These are phyloP conservation scores for Suillus occidentalis DNA, from an alignment of 768 basidiomycete species.

Conservation along the genomic window DNA sequence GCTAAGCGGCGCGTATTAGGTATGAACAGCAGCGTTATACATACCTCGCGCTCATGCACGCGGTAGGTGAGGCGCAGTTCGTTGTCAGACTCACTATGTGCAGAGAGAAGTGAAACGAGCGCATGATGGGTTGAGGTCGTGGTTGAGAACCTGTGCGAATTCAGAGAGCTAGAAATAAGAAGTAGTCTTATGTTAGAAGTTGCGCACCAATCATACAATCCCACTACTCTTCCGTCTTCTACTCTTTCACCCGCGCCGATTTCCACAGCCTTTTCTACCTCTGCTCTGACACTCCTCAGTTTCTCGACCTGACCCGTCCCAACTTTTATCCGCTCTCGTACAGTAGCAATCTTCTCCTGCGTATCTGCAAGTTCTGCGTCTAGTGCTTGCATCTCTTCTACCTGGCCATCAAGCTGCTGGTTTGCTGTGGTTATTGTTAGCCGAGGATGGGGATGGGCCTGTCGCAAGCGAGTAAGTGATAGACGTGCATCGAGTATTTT, in stretches of 20 bases:
- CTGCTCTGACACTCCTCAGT: conserved; percentile 59
- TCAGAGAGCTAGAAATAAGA: neutral
- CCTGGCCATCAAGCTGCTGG: conserved; percentile 70
- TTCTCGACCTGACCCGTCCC: conserved; percentile 56
- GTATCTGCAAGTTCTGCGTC: conserved; percentile 61
- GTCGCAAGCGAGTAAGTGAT: conserved; percentile 74
- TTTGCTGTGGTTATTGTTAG: conserved; percentile 76
- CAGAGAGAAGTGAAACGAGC: conserved; percentile 58
- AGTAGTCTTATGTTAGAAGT: neutral
- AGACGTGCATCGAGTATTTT: conserved; percentile 84
- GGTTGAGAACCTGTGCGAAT: conserved; percentile 60
- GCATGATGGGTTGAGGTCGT: conserved; percentile 65
- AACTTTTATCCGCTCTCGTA: conserved; percentile 63
- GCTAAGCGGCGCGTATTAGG: conserved; percentile 69
- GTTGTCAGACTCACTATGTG: conserved; percentile 66
- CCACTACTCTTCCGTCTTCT: conserved; percentile 63
- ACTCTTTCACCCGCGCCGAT: conserved; percentile 55
- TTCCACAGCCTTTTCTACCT: conserved; percentile 60
- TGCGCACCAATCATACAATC: conserved; percentile 69
- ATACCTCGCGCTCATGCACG: conserved; percentile 43
- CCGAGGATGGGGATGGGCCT: conserved; percentile 77
- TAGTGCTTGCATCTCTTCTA: conserved; percentile 76
- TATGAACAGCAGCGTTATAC: conserved; percentile 62
- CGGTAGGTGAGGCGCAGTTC: conserved; percentile 72
- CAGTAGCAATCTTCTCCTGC: conserved; percentile 48